Evolutionary conservation across 2,329 filamentous ascomycete genomes (phyloP), one percentile per base, ranked within the genome.

Genomic region (Trichoderma sp.): DNA sequence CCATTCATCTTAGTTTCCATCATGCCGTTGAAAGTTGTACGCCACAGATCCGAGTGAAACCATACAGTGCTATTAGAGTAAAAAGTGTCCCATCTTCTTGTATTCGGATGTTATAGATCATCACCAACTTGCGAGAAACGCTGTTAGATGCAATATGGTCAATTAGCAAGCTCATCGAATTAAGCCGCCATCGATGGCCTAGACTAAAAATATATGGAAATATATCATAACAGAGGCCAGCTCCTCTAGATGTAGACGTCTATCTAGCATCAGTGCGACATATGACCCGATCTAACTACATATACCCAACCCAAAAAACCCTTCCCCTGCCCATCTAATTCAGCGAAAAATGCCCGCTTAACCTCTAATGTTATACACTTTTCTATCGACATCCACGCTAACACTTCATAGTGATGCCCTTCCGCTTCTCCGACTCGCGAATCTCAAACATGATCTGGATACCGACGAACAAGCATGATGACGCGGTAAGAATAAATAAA

Each of bases 381-480:
- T 54, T 67, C 19, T 67, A 52, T 48, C 53, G 8, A 34, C 17
- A 45, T 42, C 9, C 39, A n/a, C 35, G 25, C 70, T 78, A 97
- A 78, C 93, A 98, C 81, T 92, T 97, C 78, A 97, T 78, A 72
- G 87, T 85, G 68, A 97, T 90, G 0, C 95, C 95, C 72, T 87
- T 88, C 73, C 94, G 86, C 79, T 89, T 87, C 83, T 99, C 95
- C 50, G 86, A 84, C 81, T 97, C 92, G 63, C 95, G 85, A 72
- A 96, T 86, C 82, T 99, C 95, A 82, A 98, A 97, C 95, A 99
- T 99, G 75, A 97, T 82, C 81, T 98, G 94, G 50, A 91, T 87
- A 29, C 91, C 94, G 0, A 94, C 88, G 76, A 97, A 99, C 9
- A 98, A 79, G 52, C 87, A 88, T n/a, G 78, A 80, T 74, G 89